These are phyloP conservation scores for Mycosphaerella sp. DNA, from an alignment of 2,329 filamentous ascomycete species.

Conservation along the genomic window DNA sequence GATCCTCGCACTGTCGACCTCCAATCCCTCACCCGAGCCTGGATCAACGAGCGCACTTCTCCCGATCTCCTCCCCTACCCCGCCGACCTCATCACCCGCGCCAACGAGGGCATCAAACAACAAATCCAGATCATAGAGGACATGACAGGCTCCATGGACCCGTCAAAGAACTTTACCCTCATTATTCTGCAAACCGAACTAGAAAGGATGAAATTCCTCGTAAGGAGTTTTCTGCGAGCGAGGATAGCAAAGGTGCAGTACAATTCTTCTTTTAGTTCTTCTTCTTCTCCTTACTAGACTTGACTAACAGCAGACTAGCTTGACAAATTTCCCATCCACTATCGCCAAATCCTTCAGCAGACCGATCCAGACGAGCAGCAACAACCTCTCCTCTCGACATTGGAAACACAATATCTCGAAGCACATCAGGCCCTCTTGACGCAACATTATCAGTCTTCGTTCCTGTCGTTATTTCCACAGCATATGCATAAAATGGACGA, in stretches of 20 bases:
- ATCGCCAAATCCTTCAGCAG: slow-evolving; percentile 48
- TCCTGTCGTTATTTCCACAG: slow-evolving; percentile 73
- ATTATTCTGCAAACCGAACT: slow-evolving; percentile 96
- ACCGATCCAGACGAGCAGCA: slow-evolving; percentile 17
- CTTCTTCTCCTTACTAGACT: too few relatives aligned
- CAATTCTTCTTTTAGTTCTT: too few relatives aligned
- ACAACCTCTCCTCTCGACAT: slow-evolving; percentile 54
- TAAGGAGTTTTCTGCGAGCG: slow-evolving; percentile 74
- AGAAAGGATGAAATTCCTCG: slow-evolving; percentile 85
- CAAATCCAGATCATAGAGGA: slow-evolving; percentile 40
- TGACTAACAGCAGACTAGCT: slow-evolving; percentile 43
- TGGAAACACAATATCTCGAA: slow-evolving; percentile 75
- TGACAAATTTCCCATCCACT: slow-evolving; percentile 69
- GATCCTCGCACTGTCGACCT: slow-evolving; percentile 64
- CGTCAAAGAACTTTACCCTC: slow-evolving; percentile 84
- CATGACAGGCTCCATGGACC: slow-evolving; percentile 77
- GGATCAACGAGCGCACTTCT: slow-evolving; percentile 85
- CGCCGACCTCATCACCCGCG: slow-evolving; percentile 59
- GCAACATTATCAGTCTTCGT: slow-evolving; percentile 77
- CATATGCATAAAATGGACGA: slow-evolving; percentile 82
- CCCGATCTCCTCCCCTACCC: slow-evolving; percentile 82
- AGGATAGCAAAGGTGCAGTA: slow-evolving; percentile 80
- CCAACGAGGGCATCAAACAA: slow-evolving; percentile 10
- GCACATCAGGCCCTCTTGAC: slow-evolving; percentile 80
- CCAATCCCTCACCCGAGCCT: slow-evolving; percentile 81